phyloP scores from a whole-genome alignment of 2,329 filamentous ascomycete species.

The Trichoderma citrinoviride region DNA sequence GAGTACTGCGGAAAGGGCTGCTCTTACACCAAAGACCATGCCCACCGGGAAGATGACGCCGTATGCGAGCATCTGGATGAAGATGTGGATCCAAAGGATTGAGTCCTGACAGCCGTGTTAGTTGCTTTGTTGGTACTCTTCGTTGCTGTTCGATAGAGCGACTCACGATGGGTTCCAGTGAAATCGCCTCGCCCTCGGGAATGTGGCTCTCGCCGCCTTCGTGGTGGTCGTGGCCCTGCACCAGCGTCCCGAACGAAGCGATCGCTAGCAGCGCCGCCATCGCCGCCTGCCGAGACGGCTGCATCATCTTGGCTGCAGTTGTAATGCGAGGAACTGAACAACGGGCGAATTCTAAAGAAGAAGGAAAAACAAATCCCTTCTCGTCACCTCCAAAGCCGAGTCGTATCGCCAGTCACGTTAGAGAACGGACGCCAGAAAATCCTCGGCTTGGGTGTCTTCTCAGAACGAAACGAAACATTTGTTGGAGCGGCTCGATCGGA shows the following conservation, averaged over 20 bases:
- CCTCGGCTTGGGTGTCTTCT: conserved; percentile 1
- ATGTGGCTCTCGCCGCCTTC: conserved; percentile 51
- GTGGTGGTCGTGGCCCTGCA: conserved; percentile 50
- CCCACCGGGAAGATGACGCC: conserved; percentile 89
- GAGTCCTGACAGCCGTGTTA: conserved; percentile 58
- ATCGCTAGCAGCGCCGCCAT: conserved; percentile 26
- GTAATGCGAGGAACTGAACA: not conserved
- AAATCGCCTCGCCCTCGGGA: conserved; percentile 66
- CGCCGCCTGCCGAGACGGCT: conserved; percentile 20
- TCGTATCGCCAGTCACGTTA: not conserved
- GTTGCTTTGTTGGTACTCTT: conserved; percentile 18
- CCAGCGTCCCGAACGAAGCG: conserved; percentile 28
- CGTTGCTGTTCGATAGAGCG: not conserved
- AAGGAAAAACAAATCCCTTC: not conserved
- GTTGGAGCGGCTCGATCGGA: conserved; percentile 19
- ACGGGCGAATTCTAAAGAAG: not conserved
- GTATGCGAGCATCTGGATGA: conserved; percentile 82
- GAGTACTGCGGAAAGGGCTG: not conserved
- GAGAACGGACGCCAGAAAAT: conserved; percentile 11
- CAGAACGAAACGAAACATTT: conserved; percentile 9
- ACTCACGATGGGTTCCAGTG: conserved; percentile 70
- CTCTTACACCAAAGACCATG: conserved; percentile 86
- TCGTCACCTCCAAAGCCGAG: not conserved
- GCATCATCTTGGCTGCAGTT: not conserved
- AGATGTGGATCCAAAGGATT: conserved; percentile 90